Evolutionary conservation across 257 asterid species (phyloP), one percentile per base, ranked within the genome.

Genomic region (Ilex asprella): DNA sequence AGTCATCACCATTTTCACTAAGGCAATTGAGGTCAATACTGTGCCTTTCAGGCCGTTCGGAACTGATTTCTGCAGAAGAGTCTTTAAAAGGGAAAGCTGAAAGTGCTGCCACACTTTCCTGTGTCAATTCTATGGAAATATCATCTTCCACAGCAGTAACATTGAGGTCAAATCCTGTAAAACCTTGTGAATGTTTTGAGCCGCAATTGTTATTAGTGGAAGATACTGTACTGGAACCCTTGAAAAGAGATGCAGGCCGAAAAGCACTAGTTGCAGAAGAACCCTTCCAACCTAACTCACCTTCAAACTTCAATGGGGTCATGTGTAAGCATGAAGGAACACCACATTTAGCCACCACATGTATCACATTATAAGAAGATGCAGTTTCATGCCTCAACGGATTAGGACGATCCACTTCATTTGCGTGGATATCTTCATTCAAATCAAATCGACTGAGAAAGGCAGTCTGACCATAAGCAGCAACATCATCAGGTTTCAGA

Each of bases 151-250:
- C 64, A 35, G 74, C 77, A 68, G 83, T 80, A 67, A 82, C 70
- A 68, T 85, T 85, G 72, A 85, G 87, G 71, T 82, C 87, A 13
- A 85, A 52, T 7, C 78, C 88, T n/a, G 76, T 61, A 27, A 73
- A 71, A 12, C 71, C 53, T 32, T 21, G 41, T 2, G 51, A 32
- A 6, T 60, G 59, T 30, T 55, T 64, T 49, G 73, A 59, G 31
- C 43, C 32, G 31, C 62, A 16, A 60, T 56, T 14, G 16, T 41
- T 6, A 8, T 51, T 55, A 16, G 21, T 64, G 62, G 71, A 53
- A 55, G 16, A 16, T 30, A 61, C 16, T 56, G 59, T 68, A 9
- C 39, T 52, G 16, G 14, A 62, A 21, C 59, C 63, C 60, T 67
- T 71, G 56, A 64, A 71, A 61, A 64, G 58, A 59, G 52, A 15